Base-by-base conservation (phyloP, 495 filamentous ascomycete species). In the Penicillium soppii region DNA sequence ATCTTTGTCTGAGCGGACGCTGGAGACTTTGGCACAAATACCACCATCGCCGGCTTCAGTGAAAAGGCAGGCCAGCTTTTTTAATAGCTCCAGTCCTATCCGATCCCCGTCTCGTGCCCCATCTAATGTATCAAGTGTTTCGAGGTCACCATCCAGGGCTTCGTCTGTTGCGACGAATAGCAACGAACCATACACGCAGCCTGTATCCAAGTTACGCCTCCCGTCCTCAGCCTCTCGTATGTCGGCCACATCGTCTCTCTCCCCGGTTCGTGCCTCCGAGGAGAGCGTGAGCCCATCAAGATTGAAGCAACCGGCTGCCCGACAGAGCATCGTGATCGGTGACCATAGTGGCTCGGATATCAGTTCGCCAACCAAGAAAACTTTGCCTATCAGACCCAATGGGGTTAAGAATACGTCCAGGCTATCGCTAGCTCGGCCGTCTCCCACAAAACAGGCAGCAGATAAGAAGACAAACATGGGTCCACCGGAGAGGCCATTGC, bases 1-100 rank as follows among this genome's bases (percentile, higher is more conserved):
- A 19, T 89, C 86, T 1, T 66, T 90, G 19, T 85, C 83, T 12
- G 86, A 90, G 42, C 71, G 86, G 33, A 87, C 86, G 9, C 81
- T 87, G 27, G 84, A 87, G 53, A 87, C 83, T 0, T 65, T 90
- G 10, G 73, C 85, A 23, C 73, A 77, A 39, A 75, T 89, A 17
- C 82, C 86, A 3, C 75, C 83, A 2, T 87, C 86, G 15, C 86
- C 86, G 7, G 79, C 75, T 2, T 69, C 79, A n/a, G 61, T 64
- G 8, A 70, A 76, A 50, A 69, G 82, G 49, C 70, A 71, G 48
- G 85, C 84, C 8, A 82, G 76, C 57, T 86, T 89, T 66, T 88
- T 83, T 63, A 74, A 71, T 46, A 65, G 73, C 10, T 71, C 81
- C 41, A 82, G 78, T 52, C 79, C 81, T 9, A 79, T 80, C 63